A percentile compares a stretch with the other conserved stretches of the same genome.
phyloP scores from a whole-genome alignment of 148 eudicot species.

The Rhododendron henanense region DNA sequence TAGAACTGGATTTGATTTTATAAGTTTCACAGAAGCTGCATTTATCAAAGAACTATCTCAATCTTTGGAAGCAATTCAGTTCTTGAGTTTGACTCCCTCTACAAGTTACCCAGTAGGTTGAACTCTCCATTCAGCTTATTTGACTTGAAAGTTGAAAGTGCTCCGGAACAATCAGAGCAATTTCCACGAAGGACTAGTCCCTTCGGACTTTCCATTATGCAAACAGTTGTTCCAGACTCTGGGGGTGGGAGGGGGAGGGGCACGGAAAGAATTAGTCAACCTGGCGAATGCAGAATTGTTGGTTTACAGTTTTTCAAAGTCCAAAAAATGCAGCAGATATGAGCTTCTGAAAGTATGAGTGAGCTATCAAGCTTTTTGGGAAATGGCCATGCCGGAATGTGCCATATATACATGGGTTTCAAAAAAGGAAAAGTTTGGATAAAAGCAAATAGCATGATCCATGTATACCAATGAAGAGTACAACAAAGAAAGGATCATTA shows the following conservation, averaged over 20 bases:
- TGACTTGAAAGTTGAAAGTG: background rate
- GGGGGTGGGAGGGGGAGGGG: background rate
- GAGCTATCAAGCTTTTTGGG: background rate
- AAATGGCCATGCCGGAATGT: background rate
- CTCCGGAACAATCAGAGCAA: background rate
- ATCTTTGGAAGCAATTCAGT: conserved; percentile 1
- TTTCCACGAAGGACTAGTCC: background rate
- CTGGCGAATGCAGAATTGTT: background rate
- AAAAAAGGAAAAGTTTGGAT: background rate
- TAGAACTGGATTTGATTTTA: background rate
- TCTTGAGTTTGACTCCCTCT: background rate
- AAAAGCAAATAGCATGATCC: background rate
- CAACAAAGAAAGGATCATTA: background rate
- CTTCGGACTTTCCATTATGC: background rate
- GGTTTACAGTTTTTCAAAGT: background rate
- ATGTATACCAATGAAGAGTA: background rate
- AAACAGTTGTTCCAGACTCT: background rate
- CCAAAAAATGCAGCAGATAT: background rate
- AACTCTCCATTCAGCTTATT: background rate
- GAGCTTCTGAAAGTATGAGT: background rate
- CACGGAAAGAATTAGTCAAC: background rate
- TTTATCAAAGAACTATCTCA: background rate
- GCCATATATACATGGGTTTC: background rate
- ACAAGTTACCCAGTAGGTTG: background rate
- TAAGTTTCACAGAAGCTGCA: background rate